Base-by-base conservation (phyloP, 1,139 yeast species). In the Waltiozyma sp. region DNA sequence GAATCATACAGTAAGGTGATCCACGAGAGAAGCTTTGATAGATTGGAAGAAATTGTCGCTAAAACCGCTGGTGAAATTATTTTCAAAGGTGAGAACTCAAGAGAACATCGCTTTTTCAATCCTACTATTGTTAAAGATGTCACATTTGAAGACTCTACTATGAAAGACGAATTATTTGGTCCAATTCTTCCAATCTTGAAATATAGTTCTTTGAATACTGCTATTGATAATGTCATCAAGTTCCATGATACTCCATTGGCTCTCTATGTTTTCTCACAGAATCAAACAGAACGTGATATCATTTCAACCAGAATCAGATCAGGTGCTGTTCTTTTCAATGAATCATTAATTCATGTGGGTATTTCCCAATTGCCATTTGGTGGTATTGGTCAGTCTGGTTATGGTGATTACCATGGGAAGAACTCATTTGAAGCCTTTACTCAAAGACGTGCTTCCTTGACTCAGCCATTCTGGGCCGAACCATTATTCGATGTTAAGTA, bases 191-290 rank as follows among this genome's bases (percentile, higher is more conserved):
- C 97, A 16, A 66, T 89, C 38, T 49, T 89, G 38, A 64, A 71
- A 39, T 83, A 77, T 58, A 53, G 63, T 3, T 64, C 72, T 44
- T 67, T 86, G 46, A 59, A 64, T 14, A 66, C 63, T 8, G 79
- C 78, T 1, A 64, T 85, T 37, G 62, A 61, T 11, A 56, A 71
- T 6, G 73, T 86, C 19, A 61, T 67, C 19, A 54, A 59, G 19
- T 53, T 67, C 43, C 86, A 79, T 57, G 95, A 87, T 61, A 80
- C 89, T n/a, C 97, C 98, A 11, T 72, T 89, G 59, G 95, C 95
- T 0, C 68, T 79, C 46, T 89, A 89, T 59, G 66, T 86, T 28
- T 88, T 83, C 60, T 73, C 93, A 15, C 64, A 72, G 24, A 66
- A 71, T 51, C 66, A 71, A 50, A 53, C 61, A 8, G 82, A 80